A percentile compares a stretch with the other conserved stretches of the same genome.
Evolutionary conservation across 495 filamentous ascomycete genomes (phyloP).

Genomic region (Venustampulla echinocandica): DNA sequence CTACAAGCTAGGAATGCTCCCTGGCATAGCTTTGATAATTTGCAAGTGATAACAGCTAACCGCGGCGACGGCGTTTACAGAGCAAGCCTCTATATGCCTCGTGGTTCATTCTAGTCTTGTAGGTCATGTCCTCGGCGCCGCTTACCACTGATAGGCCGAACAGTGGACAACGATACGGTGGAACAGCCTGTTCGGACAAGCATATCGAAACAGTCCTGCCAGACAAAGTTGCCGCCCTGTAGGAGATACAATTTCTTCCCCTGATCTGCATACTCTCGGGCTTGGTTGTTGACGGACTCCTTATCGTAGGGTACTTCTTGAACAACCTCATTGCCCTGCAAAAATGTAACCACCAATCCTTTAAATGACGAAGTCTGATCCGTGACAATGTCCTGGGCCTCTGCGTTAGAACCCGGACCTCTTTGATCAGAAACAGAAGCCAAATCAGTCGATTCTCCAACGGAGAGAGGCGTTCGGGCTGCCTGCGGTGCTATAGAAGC

Average conservation of each 20-base stretch:
- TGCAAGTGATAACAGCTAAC: too few relatives aligned
- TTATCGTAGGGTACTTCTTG: conserved; percentile 9
- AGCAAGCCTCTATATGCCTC: too few relatives aligned
- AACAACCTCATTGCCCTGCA: conserved; percentile 4
- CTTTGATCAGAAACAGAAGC: background rate
- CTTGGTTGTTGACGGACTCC: conserved; percentile 8
- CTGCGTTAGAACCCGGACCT: too few relatives aligned
- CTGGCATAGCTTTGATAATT: too few relatives aligned
- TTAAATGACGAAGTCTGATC: background rate
- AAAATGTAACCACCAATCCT: conserved; percentile 7
- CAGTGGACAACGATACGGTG: conserved; percentile 5
- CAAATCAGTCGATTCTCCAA: background rate
- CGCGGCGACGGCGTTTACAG: too few relatives aligned
- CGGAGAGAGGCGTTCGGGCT: background rate
- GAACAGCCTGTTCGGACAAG: conserved; percentile 2
- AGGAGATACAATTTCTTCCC: conserved; percentile 4
- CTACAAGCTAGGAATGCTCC: too few relatives aligned
- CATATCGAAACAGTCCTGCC: conserved; percentile 11
- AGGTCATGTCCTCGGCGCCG: background rate
- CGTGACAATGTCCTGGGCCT: background rate
- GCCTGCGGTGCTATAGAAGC: background rate
- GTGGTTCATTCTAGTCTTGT: too few relatives aligned
- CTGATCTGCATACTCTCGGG: conserved; percentile 7
- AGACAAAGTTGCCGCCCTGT: conserved; percentile 5
- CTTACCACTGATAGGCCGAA: conserved; percentile 1